Base-by-base conservation (phyloP, 2,329 filamentous ascomycete species). In the Fusarium mangiferae region DNA sequence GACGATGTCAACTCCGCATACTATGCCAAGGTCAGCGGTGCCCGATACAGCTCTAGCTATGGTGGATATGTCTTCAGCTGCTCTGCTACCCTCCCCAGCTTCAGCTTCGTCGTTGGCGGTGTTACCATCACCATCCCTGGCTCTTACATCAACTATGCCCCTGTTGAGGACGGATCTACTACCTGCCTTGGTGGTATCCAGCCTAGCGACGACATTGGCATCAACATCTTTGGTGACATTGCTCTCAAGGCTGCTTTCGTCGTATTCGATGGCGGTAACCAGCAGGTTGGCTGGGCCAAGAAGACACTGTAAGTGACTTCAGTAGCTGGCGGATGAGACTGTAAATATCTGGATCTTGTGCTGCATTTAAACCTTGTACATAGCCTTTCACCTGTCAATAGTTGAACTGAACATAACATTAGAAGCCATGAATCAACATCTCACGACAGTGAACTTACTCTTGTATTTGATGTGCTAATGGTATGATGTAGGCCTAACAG, bases 141-240 rank as follows among this genome's bases (percentile, higher is more conserved):
- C 10, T 78, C 80, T n/a, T 85, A 88, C 52, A 86, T 90, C 74
- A 87, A 86, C 74, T 92, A 90, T 73, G 85, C 87, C 4, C 76
- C 83, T 4, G 52, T 83, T 87, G 22, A 41, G 11, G 44, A 62
- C 7, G 82, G 85, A 28, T 84, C 83, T 45, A 84, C 85, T 39
- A 89, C 85, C 61, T 94, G 92, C 84, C 92, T 91, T 73, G 92
- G 91, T 70, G 91, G 91, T 73, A 84, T 94, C 15, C 92, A 94
- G 83, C 85, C 88, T 26, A 90, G 88, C 57, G 72, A 74, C 3
- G 58, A 66, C 12, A 46, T 76, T 24, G 73, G 72, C 4, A 84
- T 86, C 26, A 89, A 91, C 81, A 92, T 94, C 77, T 90, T 88
- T 78, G 89, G 89, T 28, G 89, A 90, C 73, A 85, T 90, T 75